Conservation (phyloP, 2,329 filamentous ascomycete genomes). For the Raffaelea albimanens region DNA sequence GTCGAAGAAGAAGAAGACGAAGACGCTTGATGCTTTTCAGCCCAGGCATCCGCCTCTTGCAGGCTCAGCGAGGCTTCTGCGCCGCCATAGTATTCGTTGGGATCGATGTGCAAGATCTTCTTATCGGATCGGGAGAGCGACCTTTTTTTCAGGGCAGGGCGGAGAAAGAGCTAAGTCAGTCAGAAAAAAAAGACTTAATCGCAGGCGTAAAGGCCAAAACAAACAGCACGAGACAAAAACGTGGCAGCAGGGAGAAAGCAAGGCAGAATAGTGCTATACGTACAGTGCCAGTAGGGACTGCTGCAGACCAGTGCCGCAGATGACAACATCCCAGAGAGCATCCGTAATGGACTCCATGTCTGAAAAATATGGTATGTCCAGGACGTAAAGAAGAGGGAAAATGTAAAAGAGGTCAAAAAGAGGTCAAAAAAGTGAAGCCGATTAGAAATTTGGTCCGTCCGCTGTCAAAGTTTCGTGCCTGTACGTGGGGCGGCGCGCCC, state of each 20-base stretch:
- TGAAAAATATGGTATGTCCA: neutral
- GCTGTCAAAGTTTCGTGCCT: too few species aligned
- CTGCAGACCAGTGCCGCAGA: conserved; percentile 67
- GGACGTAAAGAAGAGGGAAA: conserved; percentile 2
- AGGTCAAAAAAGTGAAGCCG: neutral
- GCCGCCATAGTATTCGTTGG: conserved; percentile 81
- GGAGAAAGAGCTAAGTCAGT: conserved; percentile 53
- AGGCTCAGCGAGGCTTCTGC: conserved; percentile 78
- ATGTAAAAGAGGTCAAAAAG: conserved; percentile 4
- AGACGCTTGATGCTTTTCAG: conserved; percentile 26
- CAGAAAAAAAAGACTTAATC: conserved; percentile 39
- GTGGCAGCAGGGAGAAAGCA: conserved; percentile 22
- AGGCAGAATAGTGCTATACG: conserved; percentile 12
- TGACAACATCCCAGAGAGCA: conserved; percentile 69
- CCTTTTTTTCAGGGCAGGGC: conserved; percentile 41
- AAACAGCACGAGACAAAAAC: neutral
- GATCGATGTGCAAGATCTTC: conserved; percentile 83
- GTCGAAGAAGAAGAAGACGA: too few species aligned
- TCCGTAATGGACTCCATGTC: conserved; percentile 67
- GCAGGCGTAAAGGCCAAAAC: neutral
- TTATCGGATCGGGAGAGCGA: conserved; percentile 86
- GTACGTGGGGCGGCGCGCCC: neutral
- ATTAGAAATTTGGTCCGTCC: conserved; percentile 6
- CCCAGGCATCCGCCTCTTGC: conserved; percentile 73
- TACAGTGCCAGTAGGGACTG: conserved; percentile 59